These are phyloP conservation scores for Yamadazyma triangularis DNA, from an alignment of 1,139 yeast genomes.

Conservation along the genomic window DNA sequence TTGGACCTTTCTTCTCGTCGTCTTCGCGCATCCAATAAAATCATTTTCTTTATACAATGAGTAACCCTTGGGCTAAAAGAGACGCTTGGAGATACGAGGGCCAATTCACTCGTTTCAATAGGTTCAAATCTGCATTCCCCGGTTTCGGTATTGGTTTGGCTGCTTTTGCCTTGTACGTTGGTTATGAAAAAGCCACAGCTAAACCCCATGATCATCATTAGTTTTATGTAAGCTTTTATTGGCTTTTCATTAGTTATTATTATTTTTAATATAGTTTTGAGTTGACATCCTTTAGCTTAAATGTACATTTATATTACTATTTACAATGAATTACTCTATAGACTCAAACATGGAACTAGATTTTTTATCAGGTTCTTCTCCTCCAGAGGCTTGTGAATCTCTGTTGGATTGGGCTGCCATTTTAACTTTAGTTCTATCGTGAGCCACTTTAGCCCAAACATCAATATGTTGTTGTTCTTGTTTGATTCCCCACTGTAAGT, in stretches of 20 bases:
- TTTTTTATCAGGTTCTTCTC: no score
- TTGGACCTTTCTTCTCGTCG: no score
- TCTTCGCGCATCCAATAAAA: no score
- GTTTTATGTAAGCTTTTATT: no score
- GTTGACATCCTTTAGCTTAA: no score
- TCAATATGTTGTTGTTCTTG: conserved; percentile 70
- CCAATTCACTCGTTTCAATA: conserved; percentile 65
- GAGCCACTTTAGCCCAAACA: conserved; percentile 72
- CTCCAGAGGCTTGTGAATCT: no score
- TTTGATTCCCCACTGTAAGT: conserved; percentile 63
- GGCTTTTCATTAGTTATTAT: no score
- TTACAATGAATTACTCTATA: no score
- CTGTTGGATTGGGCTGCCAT: conserved; percentile 39
- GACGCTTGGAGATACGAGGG: conserved; percentile 93
- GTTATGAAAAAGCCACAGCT: conserved; percentile 53
- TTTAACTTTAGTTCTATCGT: conserved; percentile 47
- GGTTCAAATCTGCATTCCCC: conserved; percentile 75
- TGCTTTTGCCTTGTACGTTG: conserved; percentile 64
- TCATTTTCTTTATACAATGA: no score
- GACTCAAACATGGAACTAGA: no score
- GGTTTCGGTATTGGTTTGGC: conserved; percentile 80
- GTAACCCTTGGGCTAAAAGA: conserved; percentile 57
- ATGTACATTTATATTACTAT: no score
- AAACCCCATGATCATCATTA: conserved; percentile 24
- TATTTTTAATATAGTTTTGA: no score